A percentile compares a stretch with the other conserved stretches of the same genome.
Conservation (phyloP, 768 basidiomycete species). For the Melanogaster broomeanus region DNA sequence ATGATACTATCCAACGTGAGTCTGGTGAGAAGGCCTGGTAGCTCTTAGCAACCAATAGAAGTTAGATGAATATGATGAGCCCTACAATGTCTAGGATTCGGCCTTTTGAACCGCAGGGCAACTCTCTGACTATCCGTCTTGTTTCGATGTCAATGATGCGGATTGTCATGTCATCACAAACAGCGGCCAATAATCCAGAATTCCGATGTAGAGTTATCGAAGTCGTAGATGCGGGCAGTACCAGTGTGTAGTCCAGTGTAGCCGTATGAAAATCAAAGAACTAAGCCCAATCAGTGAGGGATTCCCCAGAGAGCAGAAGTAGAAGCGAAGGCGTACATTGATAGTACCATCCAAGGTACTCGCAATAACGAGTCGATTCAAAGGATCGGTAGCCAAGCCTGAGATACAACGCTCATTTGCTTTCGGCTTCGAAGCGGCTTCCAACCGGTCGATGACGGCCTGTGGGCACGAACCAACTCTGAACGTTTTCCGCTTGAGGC, state of each 20-base stretch:
- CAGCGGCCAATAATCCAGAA: conserved; percentile 77
- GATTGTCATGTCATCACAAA: conserved; percentile 86
- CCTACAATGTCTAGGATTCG: conserved; percentile 88
- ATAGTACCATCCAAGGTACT: conserved; percentile 87
- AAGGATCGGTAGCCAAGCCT: conserved; percentile 81
- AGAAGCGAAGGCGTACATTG: conserved; percentile 57
- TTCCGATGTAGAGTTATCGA: conserved; percentile 81
- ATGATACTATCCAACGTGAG: conserved; percentile 88
- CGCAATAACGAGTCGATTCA: conserved; percentile 81
- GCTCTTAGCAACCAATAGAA: conserved; percentile 3
- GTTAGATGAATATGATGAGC: conserved; percentile 6
- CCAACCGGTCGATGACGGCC: conserved; percentile 48
- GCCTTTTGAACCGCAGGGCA: conserved; percentile 74
- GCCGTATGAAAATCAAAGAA: conserved; percentile 97
- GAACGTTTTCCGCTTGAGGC: conserved; percentile 79
- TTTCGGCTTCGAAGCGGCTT: conserved; percentile 40
- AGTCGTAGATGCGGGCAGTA: conserved; percentile 66
- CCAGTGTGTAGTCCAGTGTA: conserved; percentile 64
- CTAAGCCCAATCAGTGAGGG: conserved; percentile 40
- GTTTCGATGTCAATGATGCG: conserved; percentile 94
- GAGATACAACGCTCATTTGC: conserved; percentile 62
- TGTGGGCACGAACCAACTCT: conserved; percentile 63
- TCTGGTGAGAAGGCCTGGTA: conserved; percentile 90
- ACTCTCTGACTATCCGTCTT: conserved; percentile 79
- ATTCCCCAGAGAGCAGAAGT: background rate